These are phyloP conservation scores for Eucalyptus paniculata DNA, from an alignment of 345 rosid genomes.

Conservation along the genomic window DNA sequence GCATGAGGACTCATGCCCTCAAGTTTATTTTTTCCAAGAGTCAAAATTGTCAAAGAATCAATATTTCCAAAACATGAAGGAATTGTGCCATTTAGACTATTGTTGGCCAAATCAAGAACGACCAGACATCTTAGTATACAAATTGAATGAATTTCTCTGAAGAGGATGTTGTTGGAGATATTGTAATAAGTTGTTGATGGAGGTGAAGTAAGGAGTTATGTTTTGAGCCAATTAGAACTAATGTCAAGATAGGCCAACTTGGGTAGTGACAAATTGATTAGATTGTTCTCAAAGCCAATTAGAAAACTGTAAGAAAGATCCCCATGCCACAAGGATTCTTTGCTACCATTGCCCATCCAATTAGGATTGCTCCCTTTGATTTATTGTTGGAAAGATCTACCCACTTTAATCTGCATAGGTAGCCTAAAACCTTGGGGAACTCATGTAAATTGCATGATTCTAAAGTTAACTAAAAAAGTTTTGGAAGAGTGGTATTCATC, in stretches of 20 bases:
- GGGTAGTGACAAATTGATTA: not conserved
- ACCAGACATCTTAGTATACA: no score
- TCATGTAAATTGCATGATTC: not conserved
- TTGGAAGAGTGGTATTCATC: not conserved
- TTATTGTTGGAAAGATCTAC: not conserved
- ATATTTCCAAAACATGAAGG: no score
- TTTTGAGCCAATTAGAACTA: no score
- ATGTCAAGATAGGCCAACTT: not conserved
- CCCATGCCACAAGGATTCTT: not conserved
- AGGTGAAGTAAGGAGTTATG: no score
- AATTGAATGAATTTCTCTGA: no score
- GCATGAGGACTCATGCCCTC: no score
- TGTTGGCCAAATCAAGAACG: no score
- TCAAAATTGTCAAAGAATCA: no score
- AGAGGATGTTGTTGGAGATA: no score
- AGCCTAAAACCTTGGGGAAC: not conserved
- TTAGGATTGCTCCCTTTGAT: not conserved
- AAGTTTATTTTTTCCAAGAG: no score
- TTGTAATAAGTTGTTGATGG: no score
- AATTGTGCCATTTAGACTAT: no score
- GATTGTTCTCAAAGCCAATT: not conserved
- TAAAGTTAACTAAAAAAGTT: not conserved
- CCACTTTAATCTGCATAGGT: not conserved
- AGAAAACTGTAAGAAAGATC: not conserved
- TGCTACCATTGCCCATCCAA: not conserved